These are phyloP conservation scores for Phenoliferia sp. DNA, from an alignment of 1,284 basidiomycete genomes.

Conservation along the genomic window DNA sequence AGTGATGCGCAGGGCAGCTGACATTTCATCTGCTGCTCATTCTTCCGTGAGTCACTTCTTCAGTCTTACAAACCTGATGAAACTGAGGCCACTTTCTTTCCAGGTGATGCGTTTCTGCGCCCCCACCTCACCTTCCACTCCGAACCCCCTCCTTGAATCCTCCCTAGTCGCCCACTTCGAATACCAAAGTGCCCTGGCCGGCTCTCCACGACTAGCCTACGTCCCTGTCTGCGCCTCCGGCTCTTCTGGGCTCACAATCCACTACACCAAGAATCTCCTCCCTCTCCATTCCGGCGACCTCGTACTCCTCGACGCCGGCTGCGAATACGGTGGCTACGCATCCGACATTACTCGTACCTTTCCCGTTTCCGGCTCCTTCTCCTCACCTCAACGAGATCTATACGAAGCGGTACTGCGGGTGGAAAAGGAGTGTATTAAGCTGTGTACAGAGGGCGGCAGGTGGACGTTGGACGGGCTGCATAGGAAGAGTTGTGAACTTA, in stretches of 20 bases:
- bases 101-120: conserved; percentile 68
- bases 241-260: conserved; percentile 66
- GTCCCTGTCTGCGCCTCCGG: conserved; percentile 93
- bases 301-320: conserved; percentile 72
- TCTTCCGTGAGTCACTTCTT: not conserved
- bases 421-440: conserved; percentile 62
- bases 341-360: conserved; percentile 95
- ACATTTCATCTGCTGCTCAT: conserved; percentile 71
- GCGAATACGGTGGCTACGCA: conserved; percentile 70
- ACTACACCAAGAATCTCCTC: conserved; percentile 87
- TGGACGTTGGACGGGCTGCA: conserved; percentile 74
- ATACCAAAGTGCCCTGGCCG: conserved; percentile 71
- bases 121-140: conserved; percentile 29
- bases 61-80: not conserved
- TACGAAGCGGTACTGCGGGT: conserved; percentile 77
- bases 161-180: conserved; percentile 80
- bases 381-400: conserved; percentile 73
- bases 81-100: not conserved
- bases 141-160: conserved; percentile 62
- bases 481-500: conserved; percentile 61
- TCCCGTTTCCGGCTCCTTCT: conserved; percentile 76
- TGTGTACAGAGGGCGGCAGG: conserved; percentile 56
- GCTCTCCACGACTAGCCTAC: conserved; percentile 72
- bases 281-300: conserved; percentile 66
- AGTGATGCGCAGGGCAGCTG: conserved; percentile 67